Evolutionary conservation across 805 yeast species (phyloP).

Genomic region (Cyberlindnera americana): DNA sequence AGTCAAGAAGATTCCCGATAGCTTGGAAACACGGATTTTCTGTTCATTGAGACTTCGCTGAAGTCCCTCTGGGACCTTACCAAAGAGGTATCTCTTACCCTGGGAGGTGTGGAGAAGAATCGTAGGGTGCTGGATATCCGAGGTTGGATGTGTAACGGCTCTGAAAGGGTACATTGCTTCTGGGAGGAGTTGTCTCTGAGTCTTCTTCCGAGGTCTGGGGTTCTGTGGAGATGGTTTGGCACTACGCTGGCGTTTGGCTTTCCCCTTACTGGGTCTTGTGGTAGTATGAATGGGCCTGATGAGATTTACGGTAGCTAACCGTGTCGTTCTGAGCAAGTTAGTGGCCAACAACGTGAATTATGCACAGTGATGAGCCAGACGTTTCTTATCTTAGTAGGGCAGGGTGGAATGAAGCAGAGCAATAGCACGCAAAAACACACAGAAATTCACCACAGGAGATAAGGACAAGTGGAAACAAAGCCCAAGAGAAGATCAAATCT

Average conservation of each 20-base stretch:
- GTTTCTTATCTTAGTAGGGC: too few species aligned
- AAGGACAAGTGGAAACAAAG: too few species aligned
- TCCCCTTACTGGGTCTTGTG: not conserved
- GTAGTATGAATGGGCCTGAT: conserved; percentile 10
- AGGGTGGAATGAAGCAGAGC: too few species aligned
- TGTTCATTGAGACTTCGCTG: conserved; percentile 71
- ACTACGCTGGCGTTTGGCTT: not conserved
- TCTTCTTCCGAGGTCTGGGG: not conserved
- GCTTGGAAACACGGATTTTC: conserved; percentile 51
- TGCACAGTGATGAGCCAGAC: conserved; percentile 1
- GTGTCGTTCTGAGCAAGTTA: conserved; percentile 5
- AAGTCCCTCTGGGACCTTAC: conserved; percentile 80
- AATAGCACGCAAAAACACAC: too few species aligned
- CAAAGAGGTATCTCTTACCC: conserved; percentile 57
- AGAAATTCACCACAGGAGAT: too few species aligned
- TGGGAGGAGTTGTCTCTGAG: conserved; percentile 2
- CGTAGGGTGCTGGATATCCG: conserved; percentile 57
- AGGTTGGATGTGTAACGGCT: conserved; percentile 57
- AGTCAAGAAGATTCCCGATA: conserved; percentile 67
- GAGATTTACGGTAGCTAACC: conserved; percentile 12
- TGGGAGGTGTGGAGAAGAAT: conserved; percentile 39
- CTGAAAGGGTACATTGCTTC: conserved; percentile 45
- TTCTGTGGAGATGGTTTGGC: not conserved
- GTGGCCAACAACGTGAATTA: conserved; percentile 5
- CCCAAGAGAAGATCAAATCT: too few species aligned